Evolutionary conservation across 495 filamentous ascomycete species (phyloP).

Genomic region (Aspergillus sparsus): DNA sequence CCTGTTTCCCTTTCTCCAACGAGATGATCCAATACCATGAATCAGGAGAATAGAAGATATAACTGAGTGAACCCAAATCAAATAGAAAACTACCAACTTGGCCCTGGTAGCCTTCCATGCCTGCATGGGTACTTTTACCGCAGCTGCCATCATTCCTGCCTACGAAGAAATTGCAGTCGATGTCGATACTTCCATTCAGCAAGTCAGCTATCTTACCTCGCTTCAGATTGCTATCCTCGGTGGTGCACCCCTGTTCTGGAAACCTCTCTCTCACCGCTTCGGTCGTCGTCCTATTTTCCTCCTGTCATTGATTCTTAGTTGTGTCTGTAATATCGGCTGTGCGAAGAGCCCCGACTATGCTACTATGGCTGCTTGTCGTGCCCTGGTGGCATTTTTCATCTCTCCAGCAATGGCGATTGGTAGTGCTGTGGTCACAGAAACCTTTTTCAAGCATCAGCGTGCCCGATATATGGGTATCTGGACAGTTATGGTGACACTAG

Average conservation of each 20-base stretch:
- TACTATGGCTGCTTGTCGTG: constrained; percentile 48
- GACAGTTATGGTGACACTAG: constrained; percentile 55
- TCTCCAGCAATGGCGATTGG: constrained; percentile 56
- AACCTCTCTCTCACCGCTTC: constrained; percentile 55
- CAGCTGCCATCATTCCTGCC: constrained; percentile 54
- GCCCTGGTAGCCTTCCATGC: constrained; percentile 58
- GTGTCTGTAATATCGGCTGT: constrained; percentile 50
- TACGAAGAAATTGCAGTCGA: constrained; percentile 50
- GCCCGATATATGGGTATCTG: constrained; percentile 57
- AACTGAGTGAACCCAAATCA: constrained; percentile 3
- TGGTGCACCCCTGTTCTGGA: constrained; percentile 54
- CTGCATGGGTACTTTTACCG: constrained; percentile 58
- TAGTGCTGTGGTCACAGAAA: constrained; percentile 55
- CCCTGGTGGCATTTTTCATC: constrained; percentile 55
- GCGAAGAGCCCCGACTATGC: constrained; percentile 44
- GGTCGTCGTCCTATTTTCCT: constrained; percentile 56
- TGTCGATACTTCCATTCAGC: constrained; percentile 44
- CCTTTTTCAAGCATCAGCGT: constrained; percentile 52
- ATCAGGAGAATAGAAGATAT: too few relatives aligned
- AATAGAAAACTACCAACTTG: constrained; percentile 54
- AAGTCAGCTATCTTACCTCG: constrained; percentile 52
- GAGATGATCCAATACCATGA: too few relatives aligned
- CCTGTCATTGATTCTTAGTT: constrained; percentile 46
- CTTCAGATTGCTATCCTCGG: constrained; percentile 56
- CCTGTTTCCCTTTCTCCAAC: not conserved